Conservation (phyloP, 306 rosid species). For the Quillaja saponaria region DNA sequence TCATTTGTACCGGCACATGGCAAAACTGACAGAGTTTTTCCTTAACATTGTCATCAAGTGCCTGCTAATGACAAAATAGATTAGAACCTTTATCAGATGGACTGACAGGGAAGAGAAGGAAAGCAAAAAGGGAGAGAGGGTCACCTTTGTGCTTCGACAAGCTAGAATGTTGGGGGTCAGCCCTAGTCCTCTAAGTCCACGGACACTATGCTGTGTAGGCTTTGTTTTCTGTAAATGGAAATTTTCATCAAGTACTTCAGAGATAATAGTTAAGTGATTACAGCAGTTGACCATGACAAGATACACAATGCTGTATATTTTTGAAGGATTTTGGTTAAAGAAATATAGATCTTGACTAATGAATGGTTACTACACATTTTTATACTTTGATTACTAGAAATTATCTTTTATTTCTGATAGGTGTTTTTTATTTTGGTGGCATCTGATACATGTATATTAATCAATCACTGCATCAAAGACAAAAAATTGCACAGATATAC, state of each 20-base stretch:
- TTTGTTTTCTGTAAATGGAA: constrained; percentile 71
- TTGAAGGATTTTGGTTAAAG: neutral
- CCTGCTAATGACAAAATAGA: constrained; percentile 47
- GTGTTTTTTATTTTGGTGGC: neutral
- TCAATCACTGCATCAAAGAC: no score
- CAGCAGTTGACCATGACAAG: constrained; percentile 12
- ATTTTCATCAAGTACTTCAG: constrained; percentile 9
- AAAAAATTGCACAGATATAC: constrained; percentile 30
- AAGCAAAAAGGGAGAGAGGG: constrained; percentile 26
- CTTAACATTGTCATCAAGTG: constrained; percentile 74
- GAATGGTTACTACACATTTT: constrained; percentile 3
- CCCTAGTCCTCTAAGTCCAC: constrained; percentile 84
- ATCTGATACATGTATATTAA: no score
- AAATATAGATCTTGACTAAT: constrained; percentile 14
- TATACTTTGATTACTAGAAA: neutral
- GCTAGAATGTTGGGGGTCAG: constrained; percentile 82
- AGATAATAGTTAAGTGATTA: constrained; percentile 1
- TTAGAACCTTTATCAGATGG: constrained; percentile 19
- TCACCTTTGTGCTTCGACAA: constrained; percentile 85
- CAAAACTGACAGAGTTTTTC: constrained; percentile 85
- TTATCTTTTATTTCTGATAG: constrained; percentile 1
- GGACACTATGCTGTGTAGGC: constrained; percentile 92
- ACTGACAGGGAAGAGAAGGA: constrained; percentile 15
- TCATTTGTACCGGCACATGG: constrained; percentile 78
- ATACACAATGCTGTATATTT: neutral